Conservation (phyloP, 179 eudicot species). For the Drosera spatulata region DNA sequence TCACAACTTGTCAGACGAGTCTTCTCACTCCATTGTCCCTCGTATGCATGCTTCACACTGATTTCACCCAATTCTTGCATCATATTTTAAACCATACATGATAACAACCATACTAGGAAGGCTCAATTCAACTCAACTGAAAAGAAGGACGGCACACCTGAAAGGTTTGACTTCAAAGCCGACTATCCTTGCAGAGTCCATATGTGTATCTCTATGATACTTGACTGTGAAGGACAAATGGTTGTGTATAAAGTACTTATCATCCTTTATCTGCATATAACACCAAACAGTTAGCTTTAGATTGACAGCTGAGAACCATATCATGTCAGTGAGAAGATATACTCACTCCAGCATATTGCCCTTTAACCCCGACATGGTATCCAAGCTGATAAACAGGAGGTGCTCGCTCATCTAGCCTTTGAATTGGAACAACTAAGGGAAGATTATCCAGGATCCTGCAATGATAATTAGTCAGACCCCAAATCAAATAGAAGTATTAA, state of each 20-base stretch:
- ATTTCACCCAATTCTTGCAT: background rate
- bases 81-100: background rate
- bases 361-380: conserved; percentile 60
- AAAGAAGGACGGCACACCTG: conserved; percentile 7
- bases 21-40: conserved; percentile 11
- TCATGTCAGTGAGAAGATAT: background rate
- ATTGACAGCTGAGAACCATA: background rate
- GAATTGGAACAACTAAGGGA: conserved; percentile 60
- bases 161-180: conserved; percentile 14
- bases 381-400: conserved; percentile 60
- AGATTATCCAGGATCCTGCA: conserved; percentile 60
- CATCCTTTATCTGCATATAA: conserved; percentile 9
- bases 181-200: conserved; percentile 16
- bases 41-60: conserved; percentile 15
- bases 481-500: too few relatives aligned
- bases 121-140: too few relatives aligned
- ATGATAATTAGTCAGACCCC: background rate
- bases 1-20: conserved; percentile 6
- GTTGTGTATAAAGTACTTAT: conserved; percentile 13
- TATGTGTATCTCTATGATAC: conserved; percentile 12
- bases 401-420: conserved; percentile 44
- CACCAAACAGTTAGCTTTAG: too few relatives aligned
- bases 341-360: conserved; percentile 49
- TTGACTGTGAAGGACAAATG: conserved; percentile 17
- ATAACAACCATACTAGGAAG: background rate